Base-by-base conservation (phyloP, 169 alveolate species). In the Plasmodium reichenowi region DNA sequence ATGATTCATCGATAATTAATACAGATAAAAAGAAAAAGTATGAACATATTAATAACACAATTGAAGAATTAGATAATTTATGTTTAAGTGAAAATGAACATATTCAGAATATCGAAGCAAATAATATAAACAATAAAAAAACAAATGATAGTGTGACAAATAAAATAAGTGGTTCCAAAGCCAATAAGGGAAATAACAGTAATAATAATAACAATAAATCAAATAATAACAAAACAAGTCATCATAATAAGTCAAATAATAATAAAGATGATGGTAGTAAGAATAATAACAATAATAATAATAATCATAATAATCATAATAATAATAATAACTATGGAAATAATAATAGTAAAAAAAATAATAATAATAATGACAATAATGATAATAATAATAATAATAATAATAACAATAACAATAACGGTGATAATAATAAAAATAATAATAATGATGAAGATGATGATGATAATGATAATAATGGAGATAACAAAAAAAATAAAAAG, bases 381-480 rank as follows among this genome's bases (percentile, higher is more conserved):
- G 17, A 59, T 8, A 59, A 59, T n/a, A 59, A 59, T 22, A 24
- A 24, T 13, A n/a, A 26, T 7, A 66, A 24, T 22, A 80, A 67
- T 8, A 68, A 68, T 9, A 80, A 80, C 4, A 45, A 48, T 5
- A 38, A 15, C 1, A 45, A 9, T 20, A 47, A 47, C n/a, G 56
- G 50, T 9, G 20, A 29, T 6, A 20, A 66, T 29, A 59, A 47
- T 20, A 59, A 60, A 10, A 67, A 80, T 45, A 32, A 43, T 29
- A 22, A 48, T 17, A 3, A 32, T 22, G 72, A 58, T 54, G 58
- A 62, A 20, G 29, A 38, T 9, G 47, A 58, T 50, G 80, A 58
- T 26, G 72, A 38, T 52, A 54, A 67, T 17, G 15, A 80, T 8
- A 52, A 17, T 52, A 62, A 63, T 13, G 62, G 59, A 32, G 70